Percentiles rank a stretch among this genome's conserved stretches.
These are phyloP conservation scores for Populus ilicifolia DNA, from an alignment of 345 rosid genomes.

Conservation along the genomic window DNA sequence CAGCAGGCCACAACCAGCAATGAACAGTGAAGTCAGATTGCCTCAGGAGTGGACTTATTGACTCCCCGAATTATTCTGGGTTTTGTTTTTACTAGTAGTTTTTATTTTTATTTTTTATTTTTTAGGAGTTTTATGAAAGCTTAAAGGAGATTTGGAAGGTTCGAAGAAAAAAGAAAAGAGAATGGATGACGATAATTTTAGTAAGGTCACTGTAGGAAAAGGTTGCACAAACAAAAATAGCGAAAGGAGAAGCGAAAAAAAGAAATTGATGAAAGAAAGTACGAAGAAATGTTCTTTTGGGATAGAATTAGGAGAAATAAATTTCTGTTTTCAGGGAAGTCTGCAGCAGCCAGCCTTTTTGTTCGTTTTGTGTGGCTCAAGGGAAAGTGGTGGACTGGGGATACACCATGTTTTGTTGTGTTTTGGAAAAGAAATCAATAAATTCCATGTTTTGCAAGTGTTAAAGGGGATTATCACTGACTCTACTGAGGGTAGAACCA, in stretches of 20 bases:
- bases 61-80: slow-evolving; percentile 1
- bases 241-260: background rate
- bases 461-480: background rate
- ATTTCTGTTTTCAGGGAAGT: background rate
- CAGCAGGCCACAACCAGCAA: slow-evolving; percentile 25
- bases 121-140: background rate
- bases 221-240: background rate
- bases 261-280: background rate
- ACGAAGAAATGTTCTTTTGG: background rate
- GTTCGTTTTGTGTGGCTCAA: slow-evolving; percentile 26
- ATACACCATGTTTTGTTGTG: background rate
- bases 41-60: slow-evolving; percentile 78
- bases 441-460: background rate
- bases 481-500: background rate
- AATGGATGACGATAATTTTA: background rate
- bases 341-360: slow-evolving; percentile 5
- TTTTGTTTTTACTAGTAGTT: background rate
- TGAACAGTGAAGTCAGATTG: slow-evolving; percentile 37
- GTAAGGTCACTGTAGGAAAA: background rate
- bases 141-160: background rate
- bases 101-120: background rate
- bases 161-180: background rate
- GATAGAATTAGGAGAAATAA: slow-evolving; percentile 10
- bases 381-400: slow-evolving; percentile 5
- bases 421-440: background rate